Base-by-base conservation (phyloP, 495 filamentous ascomycete species). In the Schizothecium vesticola region DNA sequence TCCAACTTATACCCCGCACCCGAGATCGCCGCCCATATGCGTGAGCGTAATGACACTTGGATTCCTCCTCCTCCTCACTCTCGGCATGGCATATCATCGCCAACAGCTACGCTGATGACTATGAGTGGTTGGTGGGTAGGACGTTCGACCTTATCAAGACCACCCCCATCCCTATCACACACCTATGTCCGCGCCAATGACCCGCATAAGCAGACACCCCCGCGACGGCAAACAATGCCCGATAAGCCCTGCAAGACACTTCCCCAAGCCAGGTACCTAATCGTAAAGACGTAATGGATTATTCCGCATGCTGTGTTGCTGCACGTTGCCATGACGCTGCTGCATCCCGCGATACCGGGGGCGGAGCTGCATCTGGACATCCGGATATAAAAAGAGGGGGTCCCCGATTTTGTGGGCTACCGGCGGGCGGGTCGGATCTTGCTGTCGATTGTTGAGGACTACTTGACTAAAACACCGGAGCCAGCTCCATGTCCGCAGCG, bases 1-100 rank as follows among this genome's bases (percentile, higher is more conserved):
- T 51, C 43, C 60, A 63, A 51, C 9, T n/a, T 22, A 25, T 63
- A 64, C 62, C 62, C 62, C 62, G 62, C 62, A 64, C 23, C 62
- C 25, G 11, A 31, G 43, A 26, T 55, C 33, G 31, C 61, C 23
- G 33, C 23, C 22, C 59, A 1, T 51, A 59, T 31, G 19, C 26
- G n/a, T 63, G 33, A 36, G 33, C 22, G 28, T 64, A 56, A 64
- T 64, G 62, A 51, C 43, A 51, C 43, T 51, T 51, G 43, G 43
- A 51, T 51, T n/a, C 19, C 16, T 51, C 43, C 43, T 51, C 43
- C 43, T 51, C 43, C 6, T 51, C 43, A 8, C 16, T 7, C 43
- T n/a, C 43, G 43, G 43, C 43, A 51, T 51, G 43, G 43, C 43
- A 51, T 51, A 51, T 51, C 43, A n/a, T 51, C 19, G 19, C 43